Evolutionary conservation across 495 filamentous ascomycete genomes (phyloP).

Genomic region (Astrothelium subdiscretum): DNA sequence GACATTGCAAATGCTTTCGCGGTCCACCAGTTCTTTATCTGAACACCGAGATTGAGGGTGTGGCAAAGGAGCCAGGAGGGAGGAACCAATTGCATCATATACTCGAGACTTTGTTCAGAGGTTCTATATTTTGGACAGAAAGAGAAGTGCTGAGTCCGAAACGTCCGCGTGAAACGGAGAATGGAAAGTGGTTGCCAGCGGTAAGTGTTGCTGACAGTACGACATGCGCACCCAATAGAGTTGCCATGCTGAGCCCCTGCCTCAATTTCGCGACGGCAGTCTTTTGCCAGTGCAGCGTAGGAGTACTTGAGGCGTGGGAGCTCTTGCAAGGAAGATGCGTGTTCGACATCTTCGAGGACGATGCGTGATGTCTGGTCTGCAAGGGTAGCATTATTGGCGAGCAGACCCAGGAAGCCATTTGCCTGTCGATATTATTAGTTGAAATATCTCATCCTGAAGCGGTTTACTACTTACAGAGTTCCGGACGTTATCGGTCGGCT

Average conservation of each 20-base stretch:
- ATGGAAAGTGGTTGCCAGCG: constrained; percentile 1
- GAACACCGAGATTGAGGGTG: constrained; percentile 2
- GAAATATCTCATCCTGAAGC: not conserved
- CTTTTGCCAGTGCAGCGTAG: not conserved
- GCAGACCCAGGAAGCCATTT: not conserved
- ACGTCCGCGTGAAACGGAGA: constrained; percentile 3
- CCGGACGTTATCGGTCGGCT: not conserved
- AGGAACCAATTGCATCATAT: not conserved
- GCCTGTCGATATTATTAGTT: not conserved
- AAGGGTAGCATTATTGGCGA: not conserved
- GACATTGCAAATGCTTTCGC: not conserved
- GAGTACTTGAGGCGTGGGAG: not conserved
- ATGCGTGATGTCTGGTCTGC: not conserved
- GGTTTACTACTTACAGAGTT: not conserved
- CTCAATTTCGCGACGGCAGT: not conserved
- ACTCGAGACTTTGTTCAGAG: constrained; percentile 4
- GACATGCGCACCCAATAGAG: not conserved
- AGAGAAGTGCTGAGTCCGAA: constrained; percentile 3
- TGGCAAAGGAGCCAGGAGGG: not conserved
- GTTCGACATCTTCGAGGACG: not conserved
- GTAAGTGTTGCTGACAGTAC: not conserved
- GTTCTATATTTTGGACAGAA: constrained; percentile 3
- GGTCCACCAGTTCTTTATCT: constrained; percentile 6
- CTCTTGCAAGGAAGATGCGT: not conserved
- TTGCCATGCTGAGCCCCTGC: not conserved